Percentiles rank a stretch among this genome's conserved stretches.
Evolutionary conservation across 73 alveolate species (phyloP).

Genomic region (Halteria grandinella): DNA sequence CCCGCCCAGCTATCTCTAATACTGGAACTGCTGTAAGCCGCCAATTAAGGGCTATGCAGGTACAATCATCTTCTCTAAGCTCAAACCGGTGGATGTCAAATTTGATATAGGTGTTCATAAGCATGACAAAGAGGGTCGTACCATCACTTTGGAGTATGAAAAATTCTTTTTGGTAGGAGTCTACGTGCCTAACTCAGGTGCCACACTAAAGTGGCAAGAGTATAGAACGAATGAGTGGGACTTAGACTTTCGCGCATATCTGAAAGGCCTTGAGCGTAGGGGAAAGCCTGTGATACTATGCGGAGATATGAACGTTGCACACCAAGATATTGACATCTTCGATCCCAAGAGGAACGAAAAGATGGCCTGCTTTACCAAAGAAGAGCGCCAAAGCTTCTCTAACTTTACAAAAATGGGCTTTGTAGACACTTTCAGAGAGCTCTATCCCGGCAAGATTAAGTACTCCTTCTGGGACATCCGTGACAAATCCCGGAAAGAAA

Average conservation of each 20-base stretch:
- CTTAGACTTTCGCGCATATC: conserved; percentile 82
- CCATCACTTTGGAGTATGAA: conserved; percentile 91
- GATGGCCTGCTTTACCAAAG: conserved; percentile 86
- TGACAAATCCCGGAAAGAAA: conserved; percentile 71
- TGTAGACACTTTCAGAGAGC: conserved; percentile 89
- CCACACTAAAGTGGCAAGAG: conserved; percentile 82
- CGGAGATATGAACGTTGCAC: conserved; percentile 96
- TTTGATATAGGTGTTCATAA: conserved; percentile 81
- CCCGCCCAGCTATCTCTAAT: conserved; percentile 70
- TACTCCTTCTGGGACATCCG: conserved; percentile 87
- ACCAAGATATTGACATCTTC: conserved; percentile 87
- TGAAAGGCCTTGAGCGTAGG: conserved; percentile 70
- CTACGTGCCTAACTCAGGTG: conserved; percentile 95
- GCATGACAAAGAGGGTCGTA: conserved; percentile 95
- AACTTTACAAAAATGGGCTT: conserved; percentile 70
- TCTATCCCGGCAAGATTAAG: conserved; percentile 81
- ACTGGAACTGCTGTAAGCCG: conserved; percentile 85
- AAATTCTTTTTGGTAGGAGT: conserved; percentile 89
- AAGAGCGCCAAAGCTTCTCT: conserved; percentile 85
- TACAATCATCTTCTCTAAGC: conserved; percentile 88
- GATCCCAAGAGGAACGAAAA: conserved; percentile 85
- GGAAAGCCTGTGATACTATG: conserved; percentile 78
- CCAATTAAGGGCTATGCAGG: conserved; percentile 93
- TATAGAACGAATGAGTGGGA: conserved; percentile 95
- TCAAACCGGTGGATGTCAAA: conserved; percentile 79